Conservation (phyloP, 1,284 basidiomycete species). For the Irpex rosettiformis region DNA sequence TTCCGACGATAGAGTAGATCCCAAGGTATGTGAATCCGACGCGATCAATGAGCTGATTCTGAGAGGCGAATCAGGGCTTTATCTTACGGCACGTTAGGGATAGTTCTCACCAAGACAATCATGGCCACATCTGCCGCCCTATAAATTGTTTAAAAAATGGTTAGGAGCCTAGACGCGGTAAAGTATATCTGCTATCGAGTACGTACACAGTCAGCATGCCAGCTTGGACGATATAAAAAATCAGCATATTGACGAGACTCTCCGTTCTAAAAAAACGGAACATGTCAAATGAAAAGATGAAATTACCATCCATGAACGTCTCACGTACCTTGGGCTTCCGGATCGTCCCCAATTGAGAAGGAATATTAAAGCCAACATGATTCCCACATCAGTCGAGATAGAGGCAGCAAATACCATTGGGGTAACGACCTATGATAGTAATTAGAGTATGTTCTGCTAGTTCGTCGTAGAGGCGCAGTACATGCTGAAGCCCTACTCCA, state of each 20-base stretch:
- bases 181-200: not conserved
- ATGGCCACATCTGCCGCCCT: not conserved
- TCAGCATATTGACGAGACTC: not conserved
- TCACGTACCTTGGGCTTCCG: not conserved
- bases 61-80: not conserved
- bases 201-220: not conserved
- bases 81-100: not conserved
- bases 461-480: not conserved
- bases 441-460: not conserved
- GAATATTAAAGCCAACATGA: not conserved
- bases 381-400: not conserved
- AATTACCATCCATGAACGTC: not conserved
- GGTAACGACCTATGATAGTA: not conserved
- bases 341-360: not conserved
- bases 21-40: not conserved
- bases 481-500: too few relatives aligned
- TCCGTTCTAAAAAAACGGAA: not conserved
- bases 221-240: not conserved
- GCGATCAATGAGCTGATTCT: not conserved
- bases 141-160: not conserved
- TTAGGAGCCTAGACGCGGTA: not conserved
- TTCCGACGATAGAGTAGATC: not conserved
- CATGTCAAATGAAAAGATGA: too few relatives aligned
- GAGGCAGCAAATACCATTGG: not conserved
- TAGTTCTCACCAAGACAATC: not conserved